A percentile compares a stretch with the other conserved stretches of the same genome.
Conservation (phyloP, 2,329 filamentous ascomycete species). For the Fusarium drepaniforme region DNA sequence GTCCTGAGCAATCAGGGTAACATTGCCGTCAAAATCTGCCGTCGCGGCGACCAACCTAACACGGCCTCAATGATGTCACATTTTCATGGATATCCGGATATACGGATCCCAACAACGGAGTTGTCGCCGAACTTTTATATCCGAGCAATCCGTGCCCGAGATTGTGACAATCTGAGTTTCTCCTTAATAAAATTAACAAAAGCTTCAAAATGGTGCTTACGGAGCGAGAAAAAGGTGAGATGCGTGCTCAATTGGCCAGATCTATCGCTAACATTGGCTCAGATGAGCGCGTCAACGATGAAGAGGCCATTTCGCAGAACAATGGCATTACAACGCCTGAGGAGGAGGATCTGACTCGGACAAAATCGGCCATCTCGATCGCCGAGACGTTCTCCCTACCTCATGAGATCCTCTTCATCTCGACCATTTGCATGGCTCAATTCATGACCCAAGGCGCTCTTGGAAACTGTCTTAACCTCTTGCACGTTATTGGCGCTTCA, state of each 20-base stretch:
- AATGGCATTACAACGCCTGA: slow-evolving; percentile 23
- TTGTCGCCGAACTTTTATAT: not conserved
- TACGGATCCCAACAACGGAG: not conserved
- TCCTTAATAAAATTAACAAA: not conserved
- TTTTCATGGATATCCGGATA: not conserved
- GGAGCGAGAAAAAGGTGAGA: slow-evolving; percentile 22
- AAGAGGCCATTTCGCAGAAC: slow-evolving; percentile 20
- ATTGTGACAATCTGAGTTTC: not conserved
- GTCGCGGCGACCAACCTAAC: not conserved
- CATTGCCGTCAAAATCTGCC: not conserved
- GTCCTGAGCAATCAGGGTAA: not conserved
- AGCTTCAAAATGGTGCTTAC: slow-evolving; percentile 1
- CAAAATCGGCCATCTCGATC: slow-evolving; percentile 37
- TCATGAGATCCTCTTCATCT: slow-evolving; percentile 34
- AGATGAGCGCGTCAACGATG: slow-evolving; percentile 21
- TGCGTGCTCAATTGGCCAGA: accelerated
- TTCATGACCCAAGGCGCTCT: slow-evolving; percentile 42
- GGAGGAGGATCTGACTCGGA: slow-evolving; percentile 34
- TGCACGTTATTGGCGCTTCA: slow-evolving; percentile 38
- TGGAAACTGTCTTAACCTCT: slow-evolving; percentile 41
- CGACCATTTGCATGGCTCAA: slow-evolving; percentile 40
- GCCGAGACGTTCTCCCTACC: slow-evolving; percentile 36
- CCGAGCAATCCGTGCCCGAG: not conserved
- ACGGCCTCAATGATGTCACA: not conserved
- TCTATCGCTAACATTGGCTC: not conserved